Evolutionary conservation across 768 basidiomycete genomes (phyloP), one percentile per base, ranked within the genome.

Genomic region (Leccinum variicolor): DNA sequence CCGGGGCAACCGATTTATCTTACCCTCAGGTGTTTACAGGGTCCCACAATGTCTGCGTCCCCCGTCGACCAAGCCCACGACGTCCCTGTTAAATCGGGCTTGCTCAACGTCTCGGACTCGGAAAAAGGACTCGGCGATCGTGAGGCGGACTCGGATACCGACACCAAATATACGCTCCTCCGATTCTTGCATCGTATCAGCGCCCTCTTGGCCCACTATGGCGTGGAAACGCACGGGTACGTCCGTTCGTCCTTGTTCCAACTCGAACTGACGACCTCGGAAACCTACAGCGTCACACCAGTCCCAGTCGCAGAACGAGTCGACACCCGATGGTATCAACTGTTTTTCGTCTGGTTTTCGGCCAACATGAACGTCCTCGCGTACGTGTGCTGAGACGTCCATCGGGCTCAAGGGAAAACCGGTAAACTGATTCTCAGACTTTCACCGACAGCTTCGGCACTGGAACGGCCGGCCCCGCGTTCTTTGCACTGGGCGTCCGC

Each of bases 341-440:
- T 79, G 69, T 81, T 80, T 61, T 80, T 81, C 63, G 74, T 79
- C n/a, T 81, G 79, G 79, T 76, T 81, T 59, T 78, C 79, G 29
- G 69, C 75, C 28, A 78, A 76, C 56, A 69, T 79, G 68, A 79
- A 79, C 57, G 69, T 81, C 31, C 66, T 79, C 46, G 56, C 69
- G 76, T 80, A 57, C 31, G 79, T 70, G 6, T 14, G 52, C 11
- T 31, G 7, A 28, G 21, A 25, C n/a, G 7, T 17, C 21, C 11
- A 23, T 9, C 6, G 6, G 29, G 26, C 4, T 14, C 21, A 25
- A 15, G 7, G 23, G 10, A 25, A 17, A 25, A 21, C 9, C 10
- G 43, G 10, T 28, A 29, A 49, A 36, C n/a, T 15, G 14, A 33
- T n/a, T 13, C 21, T 14, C 9, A 7, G 15, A 7, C 15, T 51